These are phyloP conservation scores for Solanum clarkiae DNA, from an alignment of 257 asterid genomes.

Conservation along the genomic window DNA sequence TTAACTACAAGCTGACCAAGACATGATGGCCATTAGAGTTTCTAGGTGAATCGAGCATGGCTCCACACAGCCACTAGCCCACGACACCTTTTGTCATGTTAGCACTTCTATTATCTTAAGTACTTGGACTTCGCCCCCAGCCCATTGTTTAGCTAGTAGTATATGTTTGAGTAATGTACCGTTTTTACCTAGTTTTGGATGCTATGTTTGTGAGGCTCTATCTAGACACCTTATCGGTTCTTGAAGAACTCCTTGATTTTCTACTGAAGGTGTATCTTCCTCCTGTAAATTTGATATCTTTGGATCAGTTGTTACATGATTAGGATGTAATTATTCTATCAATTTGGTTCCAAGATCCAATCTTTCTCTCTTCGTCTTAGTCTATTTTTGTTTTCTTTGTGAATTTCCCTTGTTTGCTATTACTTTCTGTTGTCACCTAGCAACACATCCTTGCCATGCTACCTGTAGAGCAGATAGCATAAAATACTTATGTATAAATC, in stretches of 20 bases:
- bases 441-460: not conserved
- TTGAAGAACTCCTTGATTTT: not conserved
- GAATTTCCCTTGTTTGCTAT: not conserved
- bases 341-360: not conserved
- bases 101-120: not conserved
- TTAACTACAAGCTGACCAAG: not conserved
- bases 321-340: not conserved
- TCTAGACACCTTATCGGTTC: not conserved
- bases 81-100: not conserved
- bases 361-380: not conserved
- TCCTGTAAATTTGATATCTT: not conserved
- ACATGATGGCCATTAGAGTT: not conserved
- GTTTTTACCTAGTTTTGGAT: not conserved
- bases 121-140: not conserved
- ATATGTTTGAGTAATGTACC: not conserved
- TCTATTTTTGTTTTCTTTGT: not conserved
- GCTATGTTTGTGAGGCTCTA: not conserved
- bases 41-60: not conserved
- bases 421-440: not conserved
- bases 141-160: not conserved
- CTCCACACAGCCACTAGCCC: not conserved
- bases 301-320: not conserved
- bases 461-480: not conserved
- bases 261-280: not conserved
- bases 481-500: not conserved